Evolutionary conservation across 441 rosid genomes (phyloP).

Genomic region (Biscutella auriculata): DNA sequence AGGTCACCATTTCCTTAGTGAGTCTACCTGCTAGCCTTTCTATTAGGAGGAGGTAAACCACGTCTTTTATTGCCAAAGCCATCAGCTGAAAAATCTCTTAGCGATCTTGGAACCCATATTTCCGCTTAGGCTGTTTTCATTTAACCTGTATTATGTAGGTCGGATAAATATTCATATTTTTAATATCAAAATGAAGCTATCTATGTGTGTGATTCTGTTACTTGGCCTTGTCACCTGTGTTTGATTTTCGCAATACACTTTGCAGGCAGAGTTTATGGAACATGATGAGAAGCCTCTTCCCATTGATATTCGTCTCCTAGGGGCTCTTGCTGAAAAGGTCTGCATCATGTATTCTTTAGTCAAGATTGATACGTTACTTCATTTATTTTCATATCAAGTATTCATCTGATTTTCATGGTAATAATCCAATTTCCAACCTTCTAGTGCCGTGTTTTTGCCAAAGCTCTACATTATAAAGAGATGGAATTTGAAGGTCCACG

Average conservation of each 20-base stretch:
- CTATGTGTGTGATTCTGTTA: slow-evolving; percentile 1
- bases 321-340: slow-evolving; percentile 99
- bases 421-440: slow-evolving; percentile 11
- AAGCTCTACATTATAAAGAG: slow-evolving; percentile 99
- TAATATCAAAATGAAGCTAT: not conserved
- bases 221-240: slow-evolving; percentile 8
- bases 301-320: slow-evolving; percentile 97
- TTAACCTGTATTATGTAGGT: not conserved
- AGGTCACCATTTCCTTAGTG: slow-evolving; percentile 3
- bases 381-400: slow-evolving; percentile 1
- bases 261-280: slow-evolving; percentile 99
- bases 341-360: slow-evolving; percentile 2
- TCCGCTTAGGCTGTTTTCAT: not conserved
- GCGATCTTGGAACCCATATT: not conserved
- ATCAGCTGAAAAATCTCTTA: not conserved
- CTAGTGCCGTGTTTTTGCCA: slow-evolving; percentile 98
- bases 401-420: slow-evolving; percentile 1
- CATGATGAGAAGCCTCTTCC: slow-evolving; percentile 99
- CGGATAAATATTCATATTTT: not conserved
- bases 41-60: not conserved
- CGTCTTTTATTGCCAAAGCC: slow-evolving; percentile 2
- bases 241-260: slow-evolving; percentile 9
- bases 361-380: not conserved
- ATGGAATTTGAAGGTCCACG: slow-evolving; percentile 97
- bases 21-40: not conserved